Evolutionary conservation across 2,329 filamentous ascomycete species (phyloP), one percentile per base, ranked within the genome.

Genomic region (Fusarium camptoceras): DNA sequence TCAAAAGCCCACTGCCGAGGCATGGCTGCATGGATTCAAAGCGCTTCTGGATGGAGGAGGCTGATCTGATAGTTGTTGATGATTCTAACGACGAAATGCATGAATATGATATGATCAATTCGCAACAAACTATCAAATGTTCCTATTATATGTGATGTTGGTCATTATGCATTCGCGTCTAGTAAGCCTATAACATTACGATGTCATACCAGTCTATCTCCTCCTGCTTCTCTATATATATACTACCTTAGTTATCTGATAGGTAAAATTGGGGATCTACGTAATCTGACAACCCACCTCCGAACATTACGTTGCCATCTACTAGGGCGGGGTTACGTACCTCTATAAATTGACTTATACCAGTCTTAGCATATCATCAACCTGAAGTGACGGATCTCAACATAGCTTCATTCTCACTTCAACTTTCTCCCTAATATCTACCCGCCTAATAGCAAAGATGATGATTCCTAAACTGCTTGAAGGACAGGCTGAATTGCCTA

Each of bases 401-500:
- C 20, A 14, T 22, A 24, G 6, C 20, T 31, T 9, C 6, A 25
- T 51, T 37, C 8, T 22, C 6, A 15, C 25, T n/a, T 37, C 10
- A 7, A n/a, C 18, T 7, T 37, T n/a, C 10, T 12, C 10, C 10
- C 34, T 15, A 27, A 20, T 8, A 41, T 16, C 15, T 18, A 20
- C 18, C 22, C 8, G 11, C 6, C 6, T 16, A 39, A 27, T 14
- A 41, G 25, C 12, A 66, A 15, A 18, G 54, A 82, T 82, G 80
- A 76, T 80, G 5, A 73, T 72, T 56, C 62, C 69, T 6, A 73
- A 68, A 20, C 62, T 79, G 9, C 73, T 70, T 28, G 71, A 78
- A 16, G 77, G 77, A 54, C 83, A 85, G 71, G 80, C 87, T 2
- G 86, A 83, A 50, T 83, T 93, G 22, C 92, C 92, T 5, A 87